A percentile compares a stretch with the other conserved stretches of the same genome.
Conservation (phyloP, 2,329 filamentous ascomycete genomes). For the Immersiporthe knoxdaviesiana region DNA sequence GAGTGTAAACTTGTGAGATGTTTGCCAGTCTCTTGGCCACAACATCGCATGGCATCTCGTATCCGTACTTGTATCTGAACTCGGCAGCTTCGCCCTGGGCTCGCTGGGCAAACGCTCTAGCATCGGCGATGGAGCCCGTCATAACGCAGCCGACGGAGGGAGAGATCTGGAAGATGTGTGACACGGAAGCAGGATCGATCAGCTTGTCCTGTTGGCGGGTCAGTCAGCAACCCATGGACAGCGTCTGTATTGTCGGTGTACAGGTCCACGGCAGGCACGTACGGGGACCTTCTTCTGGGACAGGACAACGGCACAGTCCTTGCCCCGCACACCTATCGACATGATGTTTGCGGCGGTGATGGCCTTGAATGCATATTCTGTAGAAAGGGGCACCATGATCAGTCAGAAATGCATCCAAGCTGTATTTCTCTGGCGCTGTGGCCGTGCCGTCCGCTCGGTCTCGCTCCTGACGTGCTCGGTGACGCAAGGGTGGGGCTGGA, state of each 20-base stretch:
- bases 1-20: conserved; percentile 99
- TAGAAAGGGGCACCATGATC: conserved; percentile 29
- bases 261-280: conserved; percentile 48
- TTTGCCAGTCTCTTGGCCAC: conserved; percentile 96
- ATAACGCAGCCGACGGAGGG: conserved; percentile 97
- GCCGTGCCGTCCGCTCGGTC: conserved; percentile 1
- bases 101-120: conserved; percentile 87
- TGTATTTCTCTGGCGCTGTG: background rate
- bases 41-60: conserved; percentile 99
- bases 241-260: conserved; percentile 25
- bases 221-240: conserved; percentile 40
- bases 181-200: conserved; percentile 95
- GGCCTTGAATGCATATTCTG: conserved; percentile 99
- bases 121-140: conserved; percentile 98
- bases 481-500: background rate
- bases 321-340: conserved; percentile 92
- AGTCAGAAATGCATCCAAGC: background rate
- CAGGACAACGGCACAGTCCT: conserved; percentile 94
- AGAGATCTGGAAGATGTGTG: conserved; percentile 96
- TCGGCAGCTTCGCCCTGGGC: conserved; percentile 95
- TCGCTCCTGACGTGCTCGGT: background rate
- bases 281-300: conserved; percentile 99
- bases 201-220: conserved; percentile 80
- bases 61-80: conserved; percentile 98
- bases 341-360: conserved; percentile 99